Base-by-base conservation (phyloP, 2,329 filamentous ascomycete genomes). In the Diplocarpon rosae region DNA sequence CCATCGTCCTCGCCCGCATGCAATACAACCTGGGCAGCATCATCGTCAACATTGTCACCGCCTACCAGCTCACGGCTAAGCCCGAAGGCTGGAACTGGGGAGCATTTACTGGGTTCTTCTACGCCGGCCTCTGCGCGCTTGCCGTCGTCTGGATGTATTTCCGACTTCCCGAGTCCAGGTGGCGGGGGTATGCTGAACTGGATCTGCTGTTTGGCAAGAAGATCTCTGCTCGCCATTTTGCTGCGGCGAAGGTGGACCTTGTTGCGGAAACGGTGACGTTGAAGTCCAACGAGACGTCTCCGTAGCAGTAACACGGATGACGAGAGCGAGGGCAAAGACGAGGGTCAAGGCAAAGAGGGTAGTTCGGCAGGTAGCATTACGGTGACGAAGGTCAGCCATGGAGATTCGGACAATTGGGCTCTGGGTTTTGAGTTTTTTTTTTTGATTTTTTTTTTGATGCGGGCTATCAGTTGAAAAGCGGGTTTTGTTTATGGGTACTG, bases 31-130 rank as follows among this genome's bases (percentile, higher is more conserved):
- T 53, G 27, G 44, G 46, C 32, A 39, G 42, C 36, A 62, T 68
- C 27, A 43, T 66, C n/a, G 42, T 35, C 39, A 47, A 43, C n/a
- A 32, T 7, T 67, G 89, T 58, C 67, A 87, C 62, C 80, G 92
- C 63, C 85, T 86, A 31, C 88, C 90, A 69, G 37, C 39, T 53
- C 3, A 68, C 68, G 47, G 56, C 69, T 73, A 59, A 66, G 70
- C 43, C 53, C 12, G 48, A 37, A 0, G 67, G 66, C 2, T 56
- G 53, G 50, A 56, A 62, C 39, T 63, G 55, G 57, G 60, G 17
- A 62, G 65, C 62, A 56, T 60, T 41, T 62, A 62, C 16, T 60
- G 66, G 45, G 1, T 67, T 68, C 38, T 61, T 69, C 37, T 69
- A 61, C 58, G 64, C 61, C n/a, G 64, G 59, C 1, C 54, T 65